A percentile compares a stretch with the other conserved stretches of the same genome.
Evolutionary conservation across 768 basidiomycete genomes (phyloP).

Genomic region (Fomitopsis serialis): DNA sequence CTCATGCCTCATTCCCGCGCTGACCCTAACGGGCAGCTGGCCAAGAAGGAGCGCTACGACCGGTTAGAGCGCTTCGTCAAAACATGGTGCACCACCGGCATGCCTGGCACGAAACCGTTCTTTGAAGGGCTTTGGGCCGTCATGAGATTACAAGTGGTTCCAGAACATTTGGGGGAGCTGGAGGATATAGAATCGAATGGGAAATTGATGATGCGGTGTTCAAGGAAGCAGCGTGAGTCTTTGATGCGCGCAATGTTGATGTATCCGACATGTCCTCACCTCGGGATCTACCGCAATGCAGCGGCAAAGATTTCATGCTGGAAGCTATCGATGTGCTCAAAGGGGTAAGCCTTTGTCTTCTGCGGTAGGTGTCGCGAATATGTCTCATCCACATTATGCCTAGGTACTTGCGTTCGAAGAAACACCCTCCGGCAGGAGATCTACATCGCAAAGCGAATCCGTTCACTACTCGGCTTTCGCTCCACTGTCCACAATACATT

Average conservation of each 20-base stretch:
- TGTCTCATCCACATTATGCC: slow-evolving; percentile 6
- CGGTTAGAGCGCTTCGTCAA: slow-evolving; percentile 69
- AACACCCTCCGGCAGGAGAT: slow-evolving; percentile 26
- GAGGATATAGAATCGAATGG: slow-evolving; percentile 71
- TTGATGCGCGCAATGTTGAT: slow-evolving; percentile 8
- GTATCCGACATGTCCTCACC: slow-evolving; percentile 12
- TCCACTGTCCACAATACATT: slow-evolving; percentile 37
- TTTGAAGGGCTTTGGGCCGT: slow-evolving; percentile 73
- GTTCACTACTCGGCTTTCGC: slow-evolving; percentile 29
- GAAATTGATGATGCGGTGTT: slow-evolving; percentile 93
- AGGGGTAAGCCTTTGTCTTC: slow-evolving; percentile 53
- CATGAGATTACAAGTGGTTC: slow-evolving; percentile 76
- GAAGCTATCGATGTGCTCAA: slow-evolving; percentile 88
- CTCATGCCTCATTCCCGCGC: slow-evolving; percentile 69
- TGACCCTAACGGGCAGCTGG: slow-evolving; percentile 55
- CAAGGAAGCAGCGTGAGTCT: slow-evolving; percentile 85
- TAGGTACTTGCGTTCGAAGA: slow-evolving; percentile 77
- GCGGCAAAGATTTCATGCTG: slow-evolving; percentile 92
- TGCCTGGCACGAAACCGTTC: slow-evolving; percentile 89
- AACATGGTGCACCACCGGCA: slow-evolving; percentile 80
- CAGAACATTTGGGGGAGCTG: slow-evolving; percentile 81
- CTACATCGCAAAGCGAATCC: slow-evolving; percentile 19
- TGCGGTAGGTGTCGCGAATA: slow-evolving; percentile 2
- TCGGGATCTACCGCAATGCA: slow-evolving; percentile 30
- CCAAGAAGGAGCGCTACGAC: slow-evolving; percentile 74